Percentiles rank a stretch among this genome's conserved stretches.
Evolutionary conservation across 371 early-diverging fungal species (phyloP).

Genomic region (Mucor piriformis): DNA sequence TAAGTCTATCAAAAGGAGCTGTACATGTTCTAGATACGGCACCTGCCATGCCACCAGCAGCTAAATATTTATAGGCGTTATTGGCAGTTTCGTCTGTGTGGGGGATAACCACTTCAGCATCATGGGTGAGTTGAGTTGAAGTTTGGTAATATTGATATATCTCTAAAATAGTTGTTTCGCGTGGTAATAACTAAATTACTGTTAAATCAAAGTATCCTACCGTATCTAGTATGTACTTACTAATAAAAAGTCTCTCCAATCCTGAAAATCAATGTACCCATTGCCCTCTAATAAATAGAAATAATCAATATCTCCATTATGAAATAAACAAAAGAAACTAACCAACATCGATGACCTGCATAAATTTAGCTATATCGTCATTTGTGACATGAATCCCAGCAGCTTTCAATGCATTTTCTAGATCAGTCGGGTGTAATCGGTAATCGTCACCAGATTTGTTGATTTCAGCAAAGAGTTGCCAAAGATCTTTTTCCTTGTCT

Average conservation of each 20-base stretch:
- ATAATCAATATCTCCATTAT: not conserved
- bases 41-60: conserved; percentile 81
- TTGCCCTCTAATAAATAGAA: conserved; percentile 46
- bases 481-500: conserved; percentile 70
- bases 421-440: conserved; percentile 60
- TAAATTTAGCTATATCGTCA: conserved; percentile 66
- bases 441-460: conserved; percentile 61
- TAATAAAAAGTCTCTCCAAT: conserved; percentile 79
- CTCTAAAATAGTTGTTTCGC: conserved; percentile 53
- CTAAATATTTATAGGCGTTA: conserved; percentile 63
- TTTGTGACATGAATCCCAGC: conserved; percentile 69
- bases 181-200: conserved; percentile 36
- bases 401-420: conserved; percentile 56
- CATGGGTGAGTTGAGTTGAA: conserved; percentile 64
- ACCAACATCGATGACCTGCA: conserved; percentile 69
- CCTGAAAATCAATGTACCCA: conserved; percentile 74
- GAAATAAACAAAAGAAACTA: conserved; percentile 5
- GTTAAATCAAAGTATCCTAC: not conserved
- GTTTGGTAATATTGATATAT: conserved; percentile 70
- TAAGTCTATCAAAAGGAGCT: conserved; percentile 84
- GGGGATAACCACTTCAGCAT: conserved; percentile 70
- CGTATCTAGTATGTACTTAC: conserved; percentile 36
- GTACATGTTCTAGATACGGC: conserved; percentile 80
- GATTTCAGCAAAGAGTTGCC: conserved; percentile 70
- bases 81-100: conserved; percentile 52